phyloP scores from a whole-genome alignment of 1,284 basidiomycete genomes.

The Ustilago sp. region DNA sequence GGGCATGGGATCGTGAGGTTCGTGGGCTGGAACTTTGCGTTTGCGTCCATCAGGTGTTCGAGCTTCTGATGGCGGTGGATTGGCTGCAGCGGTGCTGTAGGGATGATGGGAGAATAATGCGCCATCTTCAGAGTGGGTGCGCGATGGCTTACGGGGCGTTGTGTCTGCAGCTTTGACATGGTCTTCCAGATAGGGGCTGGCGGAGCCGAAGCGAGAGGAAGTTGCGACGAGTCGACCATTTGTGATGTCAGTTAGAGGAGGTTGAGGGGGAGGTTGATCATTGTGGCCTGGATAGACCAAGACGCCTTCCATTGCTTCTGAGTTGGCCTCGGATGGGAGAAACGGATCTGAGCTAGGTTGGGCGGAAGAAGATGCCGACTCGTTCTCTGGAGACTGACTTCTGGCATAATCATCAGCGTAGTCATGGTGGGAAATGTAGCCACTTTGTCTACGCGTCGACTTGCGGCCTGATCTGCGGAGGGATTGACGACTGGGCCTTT shows the following conservation, averaged over 20 bases:
- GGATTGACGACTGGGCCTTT: conserved; percentile 5
- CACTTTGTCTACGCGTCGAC: conserved; percentile 49
- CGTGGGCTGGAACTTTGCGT: conserved; percentile 32
- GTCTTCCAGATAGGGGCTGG: not conserved
- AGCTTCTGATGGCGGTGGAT: not conserved
- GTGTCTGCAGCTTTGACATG: conserved; percentile 1
- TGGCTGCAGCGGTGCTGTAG: not conserved
- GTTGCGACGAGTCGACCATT: conserved; percentile 4
- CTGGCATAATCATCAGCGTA: not conserved
- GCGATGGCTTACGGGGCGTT: conserved; percentile 21
- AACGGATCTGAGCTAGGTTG: conserved; percentile 31
- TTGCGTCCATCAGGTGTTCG: conserved; percentile 40
- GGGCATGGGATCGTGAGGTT: conserved; percentile 21
- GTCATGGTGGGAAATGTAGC: conserved; percentile 21
- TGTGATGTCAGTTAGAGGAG: conserved; percentile 33
- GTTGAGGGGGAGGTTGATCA: not conserved
- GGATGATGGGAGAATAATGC: not conserved
- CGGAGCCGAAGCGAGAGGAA: not conserved
- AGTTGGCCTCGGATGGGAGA: conserved; percentile 35
- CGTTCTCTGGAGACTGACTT: not conserved
- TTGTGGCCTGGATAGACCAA: conserved; percentile 19
- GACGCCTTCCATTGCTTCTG: conserved; percentile 38
- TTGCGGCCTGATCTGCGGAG: conserved; percentile 38
- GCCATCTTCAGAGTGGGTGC: not conserved
- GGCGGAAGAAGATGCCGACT: not conserved